Conservation (phyloP, 2,329 filamentous ascomycete species). For the Scedosporium aurantiacum region DNA sequence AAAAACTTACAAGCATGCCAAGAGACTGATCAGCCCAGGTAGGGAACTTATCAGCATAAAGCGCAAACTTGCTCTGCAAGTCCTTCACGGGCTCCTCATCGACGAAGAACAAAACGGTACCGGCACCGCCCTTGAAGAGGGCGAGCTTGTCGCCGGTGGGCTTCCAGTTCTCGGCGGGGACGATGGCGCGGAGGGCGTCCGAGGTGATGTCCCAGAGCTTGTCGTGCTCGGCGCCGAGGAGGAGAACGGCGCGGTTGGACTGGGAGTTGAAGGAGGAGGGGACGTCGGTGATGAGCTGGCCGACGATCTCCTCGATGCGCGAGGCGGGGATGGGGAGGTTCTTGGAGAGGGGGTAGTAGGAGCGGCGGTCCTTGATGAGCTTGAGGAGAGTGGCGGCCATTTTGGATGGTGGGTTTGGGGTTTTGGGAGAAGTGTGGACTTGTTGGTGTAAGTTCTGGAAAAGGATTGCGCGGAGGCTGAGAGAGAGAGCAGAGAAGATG, state of each 20-base stretch:
- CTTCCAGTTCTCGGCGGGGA: slow-evolving; percentile 54
- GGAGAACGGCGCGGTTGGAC: slow-evolving; percentile 64
- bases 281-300: slow-evolving; percentile 52
- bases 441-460: slow-evolving; percentile 4
- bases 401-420: slow-evolving; percentile 20
- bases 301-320: slow-evolving; percentile 54
- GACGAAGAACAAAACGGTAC: slow-evolving; percentile 81
- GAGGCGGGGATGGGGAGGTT: slow-evolving; percentile 40
- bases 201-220: slow-evolving; percentile 71
- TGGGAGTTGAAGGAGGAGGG: slow-evolving; percentile 87
- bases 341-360: slow-evolving; percentile 58
- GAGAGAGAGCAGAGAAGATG: background rate
- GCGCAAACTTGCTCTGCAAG: slow-evolving; percentile 57
- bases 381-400: slow-evolving; percentile 47
- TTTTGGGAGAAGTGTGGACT: slow-evolving; percentile 10
- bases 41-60: slow-evolving; percentile 72
- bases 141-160: slow-evolving; percentile 31
- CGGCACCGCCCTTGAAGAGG: slow-evolving; percentile 61
- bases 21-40: slow-evolving; percentile 64
- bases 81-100: slow-evolving; percentile 56
- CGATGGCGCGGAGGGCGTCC: slow-evolving; percentile 54
- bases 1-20: slow-evolving; percentile 51
- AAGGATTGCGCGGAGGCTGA: background rate
- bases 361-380: slow-evolving; percentile 56
- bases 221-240: slow-evolving; percentile 74